Base-by-base conservation (phyloP, 2,329 filamentous ascomycete species). In the Periglandula ipomoeae region DNA sequence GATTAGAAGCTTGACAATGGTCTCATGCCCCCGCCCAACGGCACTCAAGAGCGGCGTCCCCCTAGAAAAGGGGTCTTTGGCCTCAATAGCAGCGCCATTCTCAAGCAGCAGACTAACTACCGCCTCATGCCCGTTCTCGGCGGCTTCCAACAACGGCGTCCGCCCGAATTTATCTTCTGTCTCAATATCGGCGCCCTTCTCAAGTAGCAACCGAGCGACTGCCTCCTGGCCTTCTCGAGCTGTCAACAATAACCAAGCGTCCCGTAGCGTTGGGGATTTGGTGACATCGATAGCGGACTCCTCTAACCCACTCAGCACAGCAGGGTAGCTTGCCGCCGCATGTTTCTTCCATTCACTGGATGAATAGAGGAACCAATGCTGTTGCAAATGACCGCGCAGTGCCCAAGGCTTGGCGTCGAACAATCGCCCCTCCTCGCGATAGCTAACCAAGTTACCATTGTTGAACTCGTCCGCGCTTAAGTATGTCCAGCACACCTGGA, bases 401-500 rank as follows among this genome's bases (percentile, higher is more conserved):
- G 9, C 3, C 34, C 15, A 7, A 24, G 23, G 3, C 2, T 30
- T 48, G 1, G 9, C 6, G 9, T 4, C 20, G 19, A 20, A 11
- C 9, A 13, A 10, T 8, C n/a, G n/a, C n/a, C 19, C 22, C 6
- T 30, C 1, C 15, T 41, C 15, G 22, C 22, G 17, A 13, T 37
- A 15, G 11, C 44, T 11, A 30, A 27, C 4, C 15, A 11, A 23
- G n/a, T 34, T 39, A 35, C 35, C 26, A 2, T 13, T 3, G 23
- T 43, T 46, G 34, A 38, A 20, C n/a, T 38, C 17, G n/a, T 13
- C 9, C 27, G 35, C 35, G 35, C 35, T 38, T 38, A 38, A n/a
- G 17, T 44, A 52, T 27, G 19, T 37, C 47, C 39, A 50, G 44
- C 50, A 52, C 17, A 23, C 44, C 26, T 34, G 27, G 27, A 52